Conservation (phyloP, 2,329 filamentous ascomycete species). For the Coleophoma cylindrospora region DNA sequence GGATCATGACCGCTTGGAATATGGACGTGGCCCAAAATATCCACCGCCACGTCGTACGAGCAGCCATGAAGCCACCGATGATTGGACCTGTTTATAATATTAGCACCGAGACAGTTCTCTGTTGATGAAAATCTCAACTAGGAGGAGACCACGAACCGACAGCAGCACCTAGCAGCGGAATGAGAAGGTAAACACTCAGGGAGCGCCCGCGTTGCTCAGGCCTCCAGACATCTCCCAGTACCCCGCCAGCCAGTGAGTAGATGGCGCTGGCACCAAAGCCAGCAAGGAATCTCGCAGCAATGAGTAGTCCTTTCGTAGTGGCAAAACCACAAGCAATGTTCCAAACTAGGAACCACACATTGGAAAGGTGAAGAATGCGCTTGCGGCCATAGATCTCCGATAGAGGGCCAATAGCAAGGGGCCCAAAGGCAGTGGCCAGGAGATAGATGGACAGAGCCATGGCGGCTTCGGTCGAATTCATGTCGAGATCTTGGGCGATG, state of each 20-base stretch:
- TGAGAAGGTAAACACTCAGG: slow-evolving; percentile 54
- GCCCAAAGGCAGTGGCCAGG: slow-evolving; percentile 44
- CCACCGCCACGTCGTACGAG: slow-evolving; percentile 21
- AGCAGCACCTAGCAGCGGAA: slow-evolving; percentile 57
- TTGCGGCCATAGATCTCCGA: slow-evolving; percentile 57
- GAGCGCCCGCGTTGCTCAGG: slow-evolving; percentile 57
- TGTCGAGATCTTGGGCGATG: slow-evolving; percentile 42
- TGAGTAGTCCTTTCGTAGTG: slow-evolving; percentile 45
- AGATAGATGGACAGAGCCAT: slow-evolving; percentile 43
- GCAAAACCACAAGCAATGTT: slow-evolving; percentile 49
- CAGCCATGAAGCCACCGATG: slow-evolving; percentile 34
- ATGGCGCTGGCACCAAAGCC: slow-evolving; percentile 55
- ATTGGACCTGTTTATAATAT: neutral
- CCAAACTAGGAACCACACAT: slow-evolving; percentile 49
- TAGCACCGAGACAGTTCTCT: slow-evolving; percentile 19
- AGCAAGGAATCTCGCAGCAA: slow-evolving; percentile 52
- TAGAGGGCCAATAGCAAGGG: slow-evolving; percentile 56
- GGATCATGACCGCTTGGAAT: slow-evolving; percentile 44
- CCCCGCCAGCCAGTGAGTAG: slow-evolving; percentile 38
- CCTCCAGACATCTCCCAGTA: slow-evolving; percentile 51
- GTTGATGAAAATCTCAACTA: neutral
- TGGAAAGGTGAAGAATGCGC: slow-evolving; percentile 51
- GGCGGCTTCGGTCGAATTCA: slow-evolving; percentile 40
- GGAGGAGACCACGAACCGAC: neutral
- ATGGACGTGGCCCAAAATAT: slow-evolving; percentile 34